Evolutionary conservation across 1,139 yeast species (phyloP).

Genomic region (Scheffersomyces cryptocercus): DNA sequence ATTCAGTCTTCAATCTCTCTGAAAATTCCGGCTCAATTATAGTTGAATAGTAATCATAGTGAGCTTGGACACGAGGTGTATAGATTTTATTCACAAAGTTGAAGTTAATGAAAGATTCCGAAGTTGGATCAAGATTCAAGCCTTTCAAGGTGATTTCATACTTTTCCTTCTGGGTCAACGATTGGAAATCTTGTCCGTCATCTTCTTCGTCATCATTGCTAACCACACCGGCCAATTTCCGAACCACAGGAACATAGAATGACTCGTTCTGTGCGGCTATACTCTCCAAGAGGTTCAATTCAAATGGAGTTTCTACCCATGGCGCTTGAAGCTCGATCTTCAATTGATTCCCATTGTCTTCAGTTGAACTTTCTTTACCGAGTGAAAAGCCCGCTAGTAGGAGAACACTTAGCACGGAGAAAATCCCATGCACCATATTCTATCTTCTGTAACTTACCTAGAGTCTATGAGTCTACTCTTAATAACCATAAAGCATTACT

Average conservation of each 20-base stretch:
- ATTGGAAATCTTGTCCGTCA: constrained; percentile 7
- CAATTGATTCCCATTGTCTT: constrained; percentile 5
- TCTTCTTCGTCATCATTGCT: constrained; percentile 25
- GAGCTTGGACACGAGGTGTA: constrained; percentile 66
- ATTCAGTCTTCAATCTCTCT: constrained; percentile 19
- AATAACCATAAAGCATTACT: too few species aligned
- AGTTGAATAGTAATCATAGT: constrained; percentile 52
- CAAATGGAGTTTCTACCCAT: constrained; percentile 44
- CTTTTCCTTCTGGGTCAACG: constrained; percentile 35
- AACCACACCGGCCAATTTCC: constrained; percentile 34
- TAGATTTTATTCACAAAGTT: constrained; percentile 53
- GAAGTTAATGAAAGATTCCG: constrained; percentile 43
- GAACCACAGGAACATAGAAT: constrained; percentile 48
- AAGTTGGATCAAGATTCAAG: constrained; percentile 15
- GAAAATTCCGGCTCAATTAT: constrained; percentile 23
- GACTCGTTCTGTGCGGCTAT: constrained; percentile 50
- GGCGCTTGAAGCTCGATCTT: constrained; percentile 19
- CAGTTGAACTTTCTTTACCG: too few species aligned
- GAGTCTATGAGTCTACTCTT: too few species aligned
- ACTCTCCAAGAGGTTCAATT: constrained; percentile 55
- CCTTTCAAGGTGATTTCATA: constrained; percentile 36
- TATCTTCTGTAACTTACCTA: too few species aligned
- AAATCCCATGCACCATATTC: too few species aligned
- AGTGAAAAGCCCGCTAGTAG: too few species aligned
- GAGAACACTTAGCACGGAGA: too few species aligned